These are phyloP conservation scores for Stephania yunnanensis DNA, from an alignment of 164 flowering plant species.

Conservation along the genomic window DNA sequence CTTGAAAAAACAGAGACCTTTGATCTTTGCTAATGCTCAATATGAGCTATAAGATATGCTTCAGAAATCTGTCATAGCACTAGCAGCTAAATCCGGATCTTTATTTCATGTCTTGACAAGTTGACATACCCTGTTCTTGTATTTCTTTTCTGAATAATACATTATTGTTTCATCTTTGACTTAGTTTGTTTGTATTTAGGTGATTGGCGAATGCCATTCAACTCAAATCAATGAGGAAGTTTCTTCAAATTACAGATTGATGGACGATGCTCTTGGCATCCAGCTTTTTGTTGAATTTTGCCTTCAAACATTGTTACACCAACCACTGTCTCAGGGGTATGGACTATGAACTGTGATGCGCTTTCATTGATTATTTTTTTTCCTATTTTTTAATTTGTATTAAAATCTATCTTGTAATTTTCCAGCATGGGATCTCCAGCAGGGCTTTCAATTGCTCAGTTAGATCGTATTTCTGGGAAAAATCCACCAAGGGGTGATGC, in stretches of 20 bases:
- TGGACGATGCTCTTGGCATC: conserved; percentile 38
- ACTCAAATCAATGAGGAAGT: conserved; percentile 43
- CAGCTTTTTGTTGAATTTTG: conserved; percentile 75
- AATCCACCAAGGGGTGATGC: conserved; percentile 40
- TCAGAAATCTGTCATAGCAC: background rate
- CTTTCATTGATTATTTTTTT: background rate
- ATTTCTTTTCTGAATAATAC: background rate
- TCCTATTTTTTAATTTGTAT: background rate
- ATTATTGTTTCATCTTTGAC: conserved; percentile 9
- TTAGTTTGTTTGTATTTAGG: conserved; percentile 39
- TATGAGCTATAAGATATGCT: background rate
- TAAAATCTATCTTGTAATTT: conserved; percentile 14
- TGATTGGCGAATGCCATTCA: conserved; percentile 86
- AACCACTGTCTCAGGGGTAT: conserved; percentile 68
- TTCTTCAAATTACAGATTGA: conserved; percentile 50
- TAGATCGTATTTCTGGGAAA: conserved; percentile 74
- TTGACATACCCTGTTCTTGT: background rate
- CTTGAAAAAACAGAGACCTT: no score
- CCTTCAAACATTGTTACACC: conserved; percentile 72
- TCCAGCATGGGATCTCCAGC: conserved; percentile 58
- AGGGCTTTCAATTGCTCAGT: conserved; percentile 74
- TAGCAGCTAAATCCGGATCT: background rate
- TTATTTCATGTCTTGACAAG: background rate
- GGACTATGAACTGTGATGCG: conserved; percentile 6
- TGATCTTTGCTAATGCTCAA: background rate